Conservation (phyloP, 129 eudicot genomes). For the Flaveria sonorensis region DNA sequence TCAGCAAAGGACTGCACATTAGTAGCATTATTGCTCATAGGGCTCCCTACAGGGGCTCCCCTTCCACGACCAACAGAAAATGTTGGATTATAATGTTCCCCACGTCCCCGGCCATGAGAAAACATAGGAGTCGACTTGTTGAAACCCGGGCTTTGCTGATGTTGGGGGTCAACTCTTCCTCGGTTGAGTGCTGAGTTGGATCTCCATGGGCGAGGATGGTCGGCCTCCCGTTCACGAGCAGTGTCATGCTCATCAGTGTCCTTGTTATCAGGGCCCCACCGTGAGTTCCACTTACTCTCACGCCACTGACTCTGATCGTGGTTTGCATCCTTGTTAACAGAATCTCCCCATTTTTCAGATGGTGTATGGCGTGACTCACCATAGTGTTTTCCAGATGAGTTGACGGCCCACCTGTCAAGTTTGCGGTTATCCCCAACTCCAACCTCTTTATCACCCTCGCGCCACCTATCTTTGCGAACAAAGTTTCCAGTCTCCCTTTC, state of each 20-base stretch:
- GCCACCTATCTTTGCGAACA: constrained; percentile 77
- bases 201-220: constrained; percentile 87
- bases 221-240: constrained; percentile 59
- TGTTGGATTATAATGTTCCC: constrained; percentile 47
- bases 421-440: constrained; percentile 53
- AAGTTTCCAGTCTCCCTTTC: constrained; percentile 78
- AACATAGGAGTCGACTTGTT: constrained; percentile 54
- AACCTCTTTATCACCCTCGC: constrained; percentile 76
- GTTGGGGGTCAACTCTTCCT: constrained; percentile 64
- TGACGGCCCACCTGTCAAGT: constrained; percentile 67
- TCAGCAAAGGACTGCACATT: constrained; percentile 32
- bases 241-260: constrained; percentile 59
- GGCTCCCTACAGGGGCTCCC: constrained; percentile 44
- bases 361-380: constrained; percentile 75
- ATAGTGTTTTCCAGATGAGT: constrained; percentile 55
- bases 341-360: constrained; percentile 65
- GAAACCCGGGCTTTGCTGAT: constrained; percentile 50
- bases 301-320: constrained; percentile 81
- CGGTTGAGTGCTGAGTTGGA: constrained; percentile 62
- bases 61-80: constrained; percentile 72
- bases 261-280: constrained; percentile 86
- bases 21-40: constrained; percentile 27
- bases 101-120: constrained; percentile 81
- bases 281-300: constrained; percentile 90
- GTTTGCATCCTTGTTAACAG: constrained; percentile 55